Percentiles rank a stretch among this genome's conserved stretches.
These are phyloP conservation scores for Pichia sp. DNA, from an alignment of 1,139 yeast genomes.

Conservation along the genomic window DNA sequence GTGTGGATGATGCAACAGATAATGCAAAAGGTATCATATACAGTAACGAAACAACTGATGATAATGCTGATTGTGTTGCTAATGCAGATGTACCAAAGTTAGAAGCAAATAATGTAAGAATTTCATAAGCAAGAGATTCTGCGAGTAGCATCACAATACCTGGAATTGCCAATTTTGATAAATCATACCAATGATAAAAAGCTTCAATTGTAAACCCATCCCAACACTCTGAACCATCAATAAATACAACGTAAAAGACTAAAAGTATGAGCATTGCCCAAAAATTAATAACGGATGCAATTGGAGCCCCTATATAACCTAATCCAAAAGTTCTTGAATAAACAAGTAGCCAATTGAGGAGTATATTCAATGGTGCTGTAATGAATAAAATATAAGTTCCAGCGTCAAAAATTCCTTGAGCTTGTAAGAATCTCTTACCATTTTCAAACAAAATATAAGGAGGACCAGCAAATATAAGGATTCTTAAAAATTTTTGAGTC, in stretches of 20 bases:
- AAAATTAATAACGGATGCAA: conserved; percentile 63
- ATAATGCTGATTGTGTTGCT: conserved; percentile 86
- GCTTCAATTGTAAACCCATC: conserved; percentile 48
- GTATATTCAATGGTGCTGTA: conserved; percentile 74
- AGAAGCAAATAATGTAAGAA: conserved; percentile 66
- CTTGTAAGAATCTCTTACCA: conserved; percentile 76
- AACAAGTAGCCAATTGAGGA: conserved; percentile 68
- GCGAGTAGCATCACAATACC: conserved; percentile 72
- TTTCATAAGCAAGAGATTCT: conserved; percentile 68
- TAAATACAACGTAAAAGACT: conserved; percentile 45
- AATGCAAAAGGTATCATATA: conserved; percentile 89
- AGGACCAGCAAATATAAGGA: conserved; percentile 63
- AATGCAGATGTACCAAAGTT: conserved; percentile 75
- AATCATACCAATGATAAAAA: conserved; percentile 53
- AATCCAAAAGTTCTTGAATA: conserved; percentile 60
- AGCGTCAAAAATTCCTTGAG: conserved; percentile 90
- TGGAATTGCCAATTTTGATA: conserved; percentile 58
- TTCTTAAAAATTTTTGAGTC: conserved; percentile 58
- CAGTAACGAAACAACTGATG: conserved; percentile 71
- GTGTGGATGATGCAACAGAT: conserved; percentile 78
- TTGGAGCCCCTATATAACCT: conserved; percentile 69
- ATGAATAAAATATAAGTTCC: conserved; percentile 71
- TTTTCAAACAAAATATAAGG: conserved; percentile 80
- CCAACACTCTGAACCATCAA: conserved; percentile 75
- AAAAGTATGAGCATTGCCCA: conserved; percentile 61